Base-by-base conservation (phyloP, 169 alveolate species). In the Plasmodium vivax region DNA sequence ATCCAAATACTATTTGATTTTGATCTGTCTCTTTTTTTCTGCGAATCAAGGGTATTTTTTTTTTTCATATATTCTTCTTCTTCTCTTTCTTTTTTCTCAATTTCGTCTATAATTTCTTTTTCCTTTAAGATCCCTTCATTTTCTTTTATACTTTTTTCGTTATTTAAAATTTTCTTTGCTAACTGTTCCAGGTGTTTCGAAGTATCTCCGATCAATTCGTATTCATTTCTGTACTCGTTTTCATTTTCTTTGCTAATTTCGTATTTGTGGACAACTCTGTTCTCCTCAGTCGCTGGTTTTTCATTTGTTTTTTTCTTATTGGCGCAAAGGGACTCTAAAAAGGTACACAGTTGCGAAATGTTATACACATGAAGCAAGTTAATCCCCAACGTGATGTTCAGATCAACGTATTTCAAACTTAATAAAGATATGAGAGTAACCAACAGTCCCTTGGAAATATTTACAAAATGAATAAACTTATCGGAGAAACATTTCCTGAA, bases 31-130 rank as follows among this genome's bases (percentile, higher is more conserved):
- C 68, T 88, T 58, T 47, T 88, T 88, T 88, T 88, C 54, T 88
- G 72, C 27, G 58, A 41, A 23, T 88, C 83, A 32, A 43, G 41
- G 47, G 32, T 32, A 79, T 73, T 88, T 80, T 80, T 80, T 81
- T 23, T 68, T 80, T 88, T 88, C 94, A 88, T 88, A 88, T 80
- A 80, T 88, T 88, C 94, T 74, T 88, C 94, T 58, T 88, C 94
- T 80, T 88, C 90, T 88, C 72, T 88, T 88, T 88, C 91, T 88
- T 88, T 81, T 88, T 81, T 56, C 83, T 88, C 82, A 41, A 88
- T 80, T 41, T 80, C 84, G 9, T 88, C 94, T 80, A 88, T 88
- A 88, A 74, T 56, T 88, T 88, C 91, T 71, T 88, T 88, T 88
- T 88, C 94, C 82, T 88, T 88, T 88, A 88, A 62, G 81, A 88